Evolutionary conservation across 2,329 filamentous ascomycete genomes (phyloP).

Genomic region (Neofusicoccum kwambonambiense): DNA sequence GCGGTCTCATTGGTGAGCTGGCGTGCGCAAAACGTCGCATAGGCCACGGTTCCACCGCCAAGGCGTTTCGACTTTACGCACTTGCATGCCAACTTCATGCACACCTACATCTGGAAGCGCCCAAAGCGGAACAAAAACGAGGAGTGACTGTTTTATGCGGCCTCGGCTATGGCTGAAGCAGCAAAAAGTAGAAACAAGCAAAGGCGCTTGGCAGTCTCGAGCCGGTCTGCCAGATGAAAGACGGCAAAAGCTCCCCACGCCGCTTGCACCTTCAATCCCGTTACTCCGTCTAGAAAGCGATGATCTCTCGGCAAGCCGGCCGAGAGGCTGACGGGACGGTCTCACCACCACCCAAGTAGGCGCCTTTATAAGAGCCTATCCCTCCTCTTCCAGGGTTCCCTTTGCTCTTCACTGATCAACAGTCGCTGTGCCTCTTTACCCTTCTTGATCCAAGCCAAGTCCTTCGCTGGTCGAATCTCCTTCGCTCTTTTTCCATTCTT

Average conservation of each 20-base stretch:
- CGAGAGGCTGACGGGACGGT: neutral
- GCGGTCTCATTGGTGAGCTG: neutral
- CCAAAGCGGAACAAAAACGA: neutral
- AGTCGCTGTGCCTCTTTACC: neutral
- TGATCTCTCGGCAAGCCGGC: constrained; percentile 5
- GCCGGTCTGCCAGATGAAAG: constrained; percentile 9
- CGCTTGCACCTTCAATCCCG: neutral
- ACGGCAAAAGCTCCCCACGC: constrained; percentile 1
- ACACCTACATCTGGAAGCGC: constrained; percentile 5
- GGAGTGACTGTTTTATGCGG: neutral
- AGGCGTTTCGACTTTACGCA: constrained; percentile 16
- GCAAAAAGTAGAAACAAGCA: constrained; percentile 10
- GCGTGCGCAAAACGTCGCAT: neutral
- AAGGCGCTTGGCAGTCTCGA: neutral
- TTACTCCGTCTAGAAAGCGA: neutral
- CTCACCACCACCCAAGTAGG: neutral
- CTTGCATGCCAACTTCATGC: constrained; percentile 8
- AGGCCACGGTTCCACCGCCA: constrained; percentile 3
- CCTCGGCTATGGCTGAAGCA: constrained; percentile 7
- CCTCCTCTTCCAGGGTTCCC: neutral
- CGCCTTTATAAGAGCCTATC: neutral
- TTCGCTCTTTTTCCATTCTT: constrained; percentile 3
- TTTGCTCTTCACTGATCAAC: constrained; percentile 12
- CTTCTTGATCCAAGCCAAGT: neutral
- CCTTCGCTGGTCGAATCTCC: constrained; percentile 11